These are phyloP conservation scores for Thielaviopsis punctulata DNA, from an alignment of 2,329 filamentous ascomycete genomes.

Conservation along the genomic window DNA sequence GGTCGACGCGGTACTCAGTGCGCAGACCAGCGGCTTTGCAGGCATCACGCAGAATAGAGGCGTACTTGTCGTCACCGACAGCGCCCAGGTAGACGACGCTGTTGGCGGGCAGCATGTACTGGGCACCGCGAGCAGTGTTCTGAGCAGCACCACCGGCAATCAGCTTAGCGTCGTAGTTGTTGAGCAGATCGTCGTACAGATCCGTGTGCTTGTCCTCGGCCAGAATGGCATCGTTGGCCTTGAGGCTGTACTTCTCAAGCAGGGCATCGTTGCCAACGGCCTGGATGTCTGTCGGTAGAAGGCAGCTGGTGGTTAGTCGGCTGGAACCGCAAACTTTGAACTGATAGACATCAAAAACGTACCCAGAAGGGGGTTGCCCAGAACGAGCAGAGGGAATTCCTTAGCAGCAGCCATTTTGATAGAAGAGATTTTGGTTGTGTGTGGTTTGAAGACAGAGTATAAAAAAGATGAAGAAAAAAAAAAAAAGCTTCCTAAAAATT, in stretches of 20 bases:
- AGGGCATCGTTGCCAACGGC: conserved; percentile 66
- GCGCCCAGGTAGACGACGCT: conserved; percentile 88
- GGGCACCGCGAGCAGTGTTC: conserved; percentile 89
- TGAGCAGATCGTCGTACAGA: conserved; percentile 85
- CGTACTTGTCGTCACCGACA: conserved; percentile 90
- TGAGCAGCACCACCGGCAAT: conserved; percentile 93
- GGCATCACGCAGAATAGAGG: conserved; percentile 70
- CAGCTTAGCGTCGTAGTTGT: conserved; percentile 82
- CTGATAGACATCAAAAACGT: no score
- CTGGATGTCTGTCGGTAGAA: conserved; percentile 57
- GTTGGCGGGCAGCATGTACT: conserved; percentile 84
- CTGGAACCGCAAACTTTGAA: no score
- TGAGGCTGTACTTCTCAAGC: conserved; percentile 81
- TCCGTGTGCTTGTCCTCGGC: conserved; percentile 79
- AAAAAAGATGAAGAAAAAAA: neutral
- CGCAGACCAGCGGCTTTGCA: conserved; percentile 76
- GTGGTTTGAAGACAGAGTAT: neutral
- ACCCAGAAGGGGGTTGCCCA: conserved; percentile 97
- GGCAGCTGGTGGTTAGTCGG: conserved; percentile 4
- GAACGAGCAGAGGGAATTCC: conserved; percentile 75
- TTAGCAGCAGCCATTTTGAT: conserved; percentile 53
- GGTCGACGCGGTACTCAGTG: conserved; percentile 87
- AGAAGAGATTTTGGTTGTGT: neutral
- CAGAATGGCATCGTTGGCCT: conserved; percentile 94
- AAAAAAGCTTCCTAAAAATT: neutral